Base-by-base conservation (phyloP, 768 basidiomycete genomes). In the Udeniomyces megalosporus region DNA sequence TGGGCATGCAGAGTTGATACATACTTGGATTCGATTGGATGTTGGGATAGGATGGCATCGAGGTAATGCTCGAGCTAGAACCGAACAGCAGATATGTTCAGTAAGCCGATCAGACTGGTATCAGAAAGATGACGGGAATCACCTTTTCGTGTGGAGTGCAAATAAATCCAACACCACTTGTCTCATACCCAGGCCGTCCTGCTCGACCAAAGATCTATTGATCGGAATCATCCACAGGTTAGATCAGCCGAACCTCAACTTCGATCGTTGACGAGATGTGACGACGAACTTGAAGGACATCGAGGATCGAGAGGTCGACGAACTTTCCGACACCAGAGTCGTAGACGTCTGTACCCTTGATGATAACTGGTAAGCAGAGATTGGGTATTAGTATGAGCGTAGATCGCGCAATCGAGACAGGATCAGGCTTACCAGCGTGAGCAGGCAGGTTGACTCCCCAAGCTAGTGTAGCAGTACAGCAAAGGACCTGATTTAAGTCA, bases 371-470 rank as follows among this genome's bases (percentile, higher is more conserved):
- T 31, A 58, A 44, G 7, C 57, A 35, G 58, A 1, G 38, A 28
- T 26, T 10, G 11, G 44, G 55, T 4, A 22, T 5, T 5, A 17
- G 20, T 57, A 34, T 26, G 42, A 24, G 4, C 15, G 32, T 2
- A n/a, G 20, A 32, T 10, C 32, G 52, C 8, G 34, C 11, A 57
- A 22, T 20, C n/a, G 20, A 20, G 28, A 5, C 11, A 31, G 51
- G 2, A 6, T 20, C 8, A 12, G 60, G 60, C 75, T 66, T 66
- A 87, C 87, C 89, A 61, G 95, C 95, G 74, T 97, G 93, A 20
- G 95, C 95, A 35, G 95, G 95, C 66, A 99, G 76, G 73, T 99
- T 99, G 68, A 99, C 95, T 75, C 95, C 95, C 95, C 95, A 99
- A 4, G 95, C 95, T 47, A 99, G 78, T 2, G 95, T 99, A 5